Conservation (phyloP, 306 rosid genomes). For the Cajanus cajan region DNA sequence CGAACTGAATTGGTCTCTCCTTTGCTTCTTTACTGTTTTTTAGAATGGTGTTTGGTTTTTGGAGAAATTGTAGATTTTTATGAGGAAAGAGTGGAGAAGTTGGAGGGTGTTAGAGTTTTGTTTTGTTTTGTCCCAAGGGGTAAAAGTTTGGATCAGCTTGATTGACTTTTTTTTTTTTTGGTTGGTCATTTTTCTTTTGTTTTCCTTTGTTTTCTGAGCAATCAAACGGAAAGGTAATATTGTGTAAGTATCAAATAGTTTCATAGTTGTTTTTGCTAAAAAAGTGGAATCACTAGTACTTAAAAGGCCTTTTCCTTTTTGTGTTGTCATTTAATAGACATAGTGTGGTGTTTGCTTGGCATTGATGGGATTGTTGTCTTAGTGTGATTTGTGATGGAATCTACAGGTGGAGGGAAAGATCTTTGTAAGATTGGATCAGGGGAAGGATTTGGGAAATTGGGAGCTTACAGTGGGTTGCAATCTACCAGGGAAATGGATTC, state of each 20-base stretch:
- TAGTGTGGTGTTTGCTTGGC: slow-evolving; percentile 25
- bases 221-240: slow-evolving; percentile 4
- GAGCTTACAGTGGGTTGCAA: slow-evolving; percentile 78
- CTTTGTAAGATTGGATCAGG: slow-evolving; percentile 58
- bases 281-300: not conserved
- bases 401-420: slow-evolving; percentile 83
- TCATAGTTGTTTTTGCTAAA: not conserved
- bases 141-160: slow-evolving; percentile 13
- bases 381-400: slow-evolving; percentile 30
- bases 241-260: not conserved
- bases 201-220: slow-evolving; percentile 1
- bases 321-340: not conserved
- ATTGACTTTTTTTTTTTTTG: not conserved
- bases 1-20: slow-evolving; percentile 53
- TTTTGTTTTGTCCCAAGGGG: not conserved
- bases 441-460: slow-evolving; percentile 43
- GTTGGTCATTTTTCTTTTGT: not conserved
- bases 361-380: slow-evolving; percentile 18
- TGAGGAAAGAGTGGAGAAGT: not conserved
- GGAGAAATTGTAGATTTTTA: not conserved
- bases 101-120: slow-evolving; percentile 1
- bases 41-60: not conserved
- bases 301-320: slow-evolving; percentile 10
- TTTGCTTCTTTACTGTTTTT: not conserved
- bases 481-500: slow-evolving; percentile 86